Conservation (phyloP, 2,329 filamentous ascomycete genomes). For the Phialophora tarda region DNA sequence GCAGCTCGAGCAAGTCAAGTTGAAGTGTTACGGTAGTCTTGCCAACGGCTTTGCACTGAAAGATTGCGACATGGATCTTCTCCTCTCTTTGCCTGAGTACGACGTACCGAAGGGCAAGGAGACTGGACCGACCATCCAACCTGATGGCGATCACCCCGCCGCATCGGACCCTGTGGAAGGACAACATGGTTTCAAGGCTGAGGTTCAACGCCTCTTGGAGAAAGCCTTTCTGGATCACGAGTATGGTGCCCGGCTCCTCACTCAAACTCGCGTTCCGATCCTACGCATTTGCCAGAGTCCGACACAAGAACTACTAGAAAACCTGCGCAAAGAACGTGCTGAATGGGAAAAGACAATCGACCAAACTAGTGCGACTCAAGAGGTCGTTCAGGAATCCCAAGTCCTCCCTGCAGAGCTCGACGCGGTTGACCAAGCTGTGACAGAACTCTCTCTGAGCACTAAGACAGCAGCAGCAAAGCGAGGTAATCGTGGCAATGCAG, state of each 20-base stretch:
- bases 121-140: not conserved
- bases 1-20: conserved; percentile 62
- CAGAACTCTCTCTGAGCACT: not conserved
- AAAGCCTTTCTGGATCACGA: conserved; percentile 73
- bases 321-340: conserved; percentile 66
- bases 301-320: conserved; percentile 62
- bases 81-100: conserved; percentile 67
- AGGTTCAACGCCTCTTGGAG: conserved; percentile 71
- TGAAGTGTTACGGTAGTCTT: conserved; percentile 82
- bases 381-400: not conserved
- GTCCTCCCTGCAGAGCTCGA: conserved; percentile 22
- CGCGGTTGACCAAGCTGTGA: conserved; percentile 17
- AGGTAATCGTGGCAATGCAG: conserved; percentile 60
- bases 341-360: conserved; percentile 29
- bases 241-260: conserved; percentile 76
- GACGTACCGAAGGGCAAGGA: not conserved
- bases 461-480: conserved; percentile 22
- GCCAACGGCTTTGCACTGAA: conserved; percentile 84
- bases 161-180: conserved; percentile 11
- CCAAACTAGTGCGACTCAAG: conserved; percentile 5
- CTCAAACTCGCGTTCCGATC: conserved; percentile 81
- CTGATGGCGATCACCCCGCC: not conserved
- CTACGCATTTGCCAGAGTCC: conserved; percentile 83
- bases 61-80: conserved; percentile 89
- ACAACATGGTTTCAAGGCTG: conserved; percentile 29